Conservation (phyloP, 2,329 filamentous ascomycete genomes). For the Alternaria ethzedia region DNA sequence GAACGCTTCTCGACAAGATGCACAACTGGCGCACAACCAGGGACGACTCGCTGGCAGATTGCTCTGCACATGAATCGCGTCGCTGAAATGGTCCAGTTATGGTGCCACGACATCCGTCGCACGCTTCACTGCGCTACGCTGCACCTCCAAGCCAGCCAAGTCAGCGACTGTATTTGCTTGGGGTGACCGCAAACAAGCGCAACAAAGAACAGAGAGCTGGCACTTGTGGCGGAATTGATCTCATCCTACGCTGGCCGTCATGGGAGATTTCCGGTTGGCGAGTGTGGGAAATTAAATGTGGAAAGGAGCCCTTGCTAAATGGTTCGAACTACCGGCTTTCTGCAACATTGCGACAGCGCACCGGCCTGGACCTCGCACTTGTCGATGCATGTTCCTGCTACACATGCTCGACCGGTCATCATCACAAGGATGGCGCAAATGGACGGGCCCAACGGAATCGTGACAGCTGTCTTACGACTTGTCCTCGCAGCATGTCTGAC, state of each 20-base stretch:
- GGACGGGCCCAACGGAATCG: not conserved
- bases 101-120: conserved; percentile 15
- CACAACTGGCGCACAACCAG: not conserved
- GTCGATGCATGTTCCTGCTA: conserved; percentile 25
- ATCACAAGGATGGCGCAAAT: conserved; percentile 1
- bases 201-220: conserved; percentile 20
- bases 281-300: conserved; percentile 38
- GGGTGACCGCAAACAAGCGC: conserved; percentile 1
- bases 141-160: conserved; percentile 18
- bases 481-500: conserved; percentile 9
- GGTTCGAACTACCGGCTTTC: conserved; percentile 20
- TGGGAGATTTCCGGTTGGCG: conserved; percentile 28
- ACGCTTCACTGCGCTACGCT: conserved; percentile 14
- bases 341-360: conserved; percentile 22
- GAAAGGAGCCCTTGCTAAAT: conserved; percentile 22
- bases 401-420: conserved; percentile 4
- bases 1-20: not conserved
- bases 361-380: conserved; percentile 19
- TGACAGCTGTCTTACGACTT: conserved; percentile 5
- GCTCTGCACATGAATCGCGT: conserved; percentile 2
- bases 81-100: conserved; percentile 1
- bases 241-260: conserved; percentile 26
- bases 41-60: not conserved
- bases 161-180: conserved; percentile 7
- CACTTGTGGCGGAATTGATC: conserved; percentile 31